Conservation (phyloP, 441 rosid species). For the Hura crepitans region DNA sequence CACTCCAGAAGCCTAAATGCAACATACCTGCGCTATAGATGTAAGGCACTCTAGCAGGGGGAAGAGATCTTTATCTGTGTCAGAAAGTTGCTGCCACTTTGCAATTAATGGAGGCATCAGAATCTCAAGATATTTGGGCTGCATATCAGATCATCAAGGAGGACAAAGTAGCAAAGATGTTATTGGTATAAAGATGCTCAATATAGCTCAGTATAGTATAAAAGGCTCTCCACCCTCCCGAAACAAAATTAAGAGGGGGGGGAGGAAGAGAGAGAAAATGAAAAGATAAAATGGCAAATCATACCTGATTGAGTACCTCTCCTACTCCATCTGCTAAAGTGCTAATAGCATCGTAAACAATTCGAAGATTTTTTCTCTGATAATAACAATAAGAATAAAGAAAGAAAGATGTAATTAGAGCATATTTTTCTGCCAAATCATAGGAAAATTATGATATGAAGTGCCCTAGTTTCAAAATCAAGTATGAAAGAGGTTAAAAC, state of each 20-base stretch:
- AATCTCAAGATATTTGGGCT: conserved; percentile 80
- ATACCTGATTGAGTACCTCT: conserved; percentile 76
- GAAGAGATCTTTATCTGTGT: conserved; percentile 88
- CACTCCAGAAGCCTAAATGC: not conserved
- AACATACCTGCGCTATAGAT: conserved; percentile 77
- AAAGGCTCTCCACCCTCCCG: not conserved
- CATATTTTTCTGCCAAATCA: not conserved
- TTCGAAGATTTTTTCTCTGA: conserved; percentile 91
- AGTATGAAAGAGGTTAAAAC: not conserved
- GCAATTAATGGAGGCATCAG: conserved; percentile 90
- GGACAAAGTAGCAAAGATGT: conserved; percentile 10
- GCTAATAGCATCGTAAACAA: conserved; percentile 97
- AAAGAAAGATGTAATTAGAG: not conserved
- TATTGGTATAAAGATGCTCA: not conserved
- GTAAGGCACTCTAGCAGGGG: conserved; percentile 95
- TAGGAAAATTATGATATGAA: not conserved
- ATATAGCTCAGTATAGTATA: too few species aligned
- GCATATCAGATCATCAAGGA: conserved; percentile 30
- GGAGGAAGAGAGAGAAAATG: conserved; percentile 2
- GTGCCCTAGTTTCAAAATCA: not conserved
- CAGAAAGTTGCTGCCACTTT: conserved; percentile 94
- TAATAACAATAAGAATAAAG: not conserved
- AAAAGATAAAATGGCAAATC: not conserved
- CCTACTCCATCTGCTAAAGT: conserved; percentile 98
- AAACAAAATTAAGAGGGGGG: too few species aligned